Percentiles rank a stretch among this genome's conserved stretches.
These are phyloP conservation scores for Botrytis paeoniae DNA, from an alignment of 2,329 filamentous ascomycete species.

Conservation along the genomic window DNA sequence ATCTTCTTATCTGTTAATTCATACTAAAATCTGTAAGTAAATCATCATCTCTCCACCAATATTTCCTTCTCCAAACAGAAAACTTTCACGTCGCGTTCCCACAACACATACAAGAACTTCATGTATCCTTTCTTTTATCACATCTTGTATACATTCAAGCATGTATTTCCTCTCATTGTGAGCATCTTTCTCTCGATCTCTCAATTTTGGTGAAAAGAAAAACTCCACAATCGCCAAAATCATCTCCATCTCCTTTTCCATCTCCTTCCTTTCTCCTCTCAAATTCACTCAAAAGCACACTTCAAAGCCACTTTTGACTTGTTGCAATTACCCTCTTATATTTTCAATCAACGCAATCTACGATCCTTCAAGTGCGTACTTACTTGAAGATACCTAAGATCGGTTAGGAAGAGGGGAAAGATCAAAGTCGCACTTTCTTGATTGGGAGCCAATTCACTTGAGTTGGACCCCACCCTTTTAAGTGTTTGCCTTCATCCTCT, in stretches of 20 bases:
- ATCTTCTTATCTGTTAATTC: slow-evolving; percentile 4
- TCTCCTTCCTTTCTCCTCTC: not conserved
- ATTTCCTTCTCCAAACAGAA: not conserved
- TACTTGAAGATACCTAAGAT: not conserved
- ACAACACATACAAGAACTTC: not conserved
- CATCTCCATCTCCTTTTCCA: not conserved
- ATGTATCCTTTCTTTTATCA: not conserved
- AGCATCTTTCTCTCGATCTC: not conserved
- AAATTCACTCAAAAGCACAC: not conserved
- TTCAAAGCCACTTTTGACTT: not conserved
- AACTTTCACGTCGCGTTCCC: not conserved
- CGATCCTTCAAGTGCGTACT: not conserved
- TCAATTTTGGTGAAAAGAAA: no score
- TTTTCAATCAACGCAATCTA: not conserved
- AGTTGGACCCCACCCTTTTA: not conserved
- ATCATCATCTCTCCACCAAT: not conserved
- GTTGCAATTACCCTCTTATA: not conserved
- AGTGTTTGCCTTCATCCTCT: not conserved
- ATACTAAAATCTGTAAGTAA: slow-evolving; percentile 4
- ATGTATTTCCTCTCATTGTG: not conserved
- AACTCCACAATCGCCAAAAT: no score
- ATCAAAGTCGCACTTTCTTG: not conserved
- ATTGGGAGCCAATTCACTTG: not conserved
- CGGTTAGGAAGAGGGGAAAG: not conserved
- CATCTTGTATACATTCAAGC: not conserved